These are phyloP conservation scores for Dothideomycetes sp. DNA, from an alignment of 2,329 filamentous ascomycete species.

Conservation along the genomic window DNA sequence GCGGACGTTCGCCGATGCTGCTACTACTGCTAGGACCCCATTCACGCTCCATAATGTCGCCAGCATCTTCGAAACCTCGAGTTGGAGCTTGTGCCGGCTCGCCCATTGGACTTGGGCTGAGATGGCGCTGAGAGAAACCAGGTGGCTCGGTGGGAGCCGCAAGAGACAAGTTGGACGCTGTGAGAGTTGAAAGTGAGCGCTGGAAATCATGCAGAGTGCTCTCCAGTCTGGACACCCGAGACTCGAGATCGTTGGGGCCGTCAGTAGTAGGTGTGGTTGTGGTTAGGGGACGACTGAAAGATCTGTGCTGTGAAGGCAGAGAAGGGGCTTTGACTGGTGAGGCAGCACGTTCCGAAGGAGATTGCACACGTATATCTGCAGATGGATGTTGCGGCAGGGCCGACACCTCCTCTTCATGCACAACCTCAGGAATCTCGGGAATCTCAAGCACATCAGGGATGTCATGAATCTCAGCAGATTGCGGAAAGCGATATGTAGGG, in stretches of 20 bases:
- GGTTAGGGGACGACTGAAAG: slow-evolving; percentile 5
- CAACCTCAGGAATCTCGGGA: not conserved
- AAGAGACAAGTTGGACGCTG: slow-evolving; percentile 20
- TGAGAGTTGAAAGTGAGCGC: slow-evolving; percentile 24
- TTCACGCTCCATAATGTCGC: slow-evolving; percentile 10
- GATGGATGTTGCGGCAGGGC: slow-evolving; percentile 3
- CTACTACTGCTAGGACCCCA: slow-evolving; percentile 8
- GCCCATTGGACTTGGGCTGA: slow-evolving; percentile 27
- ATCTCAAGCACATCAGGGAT: not conserved
- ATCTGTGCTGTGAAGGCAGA: not conserved
- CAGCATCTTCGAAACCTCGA: slow-evolving; percentile 10
- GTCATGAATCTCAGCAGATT: not conserved
- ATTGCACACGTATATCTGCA: not conserved
- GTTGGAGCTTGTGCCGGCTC: slow-evolving; percentile 23
- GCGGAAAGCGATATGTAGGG: slow-evolving; percentile 1
- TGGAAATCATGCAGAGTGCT: slow-evolving; percentile 26
- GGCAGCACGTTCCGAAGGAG: not conserved
- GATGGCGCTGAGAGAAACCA: slow-evolving; percentile 13
- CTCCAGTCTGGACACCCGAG: slow-evolving; percentile 28
- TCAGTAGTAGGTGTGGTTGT: slow-evolving; percentile 15
- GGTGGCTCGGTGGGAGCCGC: slow-evolving; percentile 15
- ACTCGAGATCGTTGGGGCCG: slow-evolving; percentile 24
- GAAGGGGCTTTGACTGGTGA: not conserved
- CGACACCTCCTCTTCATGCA: not conserved
- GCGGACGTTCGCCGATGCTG: not conserved